Evolutionary conservation across 1,284 basidiomycete species (phyloP).

Genomic region (Cryptococcus jaspeensis): DNA sequence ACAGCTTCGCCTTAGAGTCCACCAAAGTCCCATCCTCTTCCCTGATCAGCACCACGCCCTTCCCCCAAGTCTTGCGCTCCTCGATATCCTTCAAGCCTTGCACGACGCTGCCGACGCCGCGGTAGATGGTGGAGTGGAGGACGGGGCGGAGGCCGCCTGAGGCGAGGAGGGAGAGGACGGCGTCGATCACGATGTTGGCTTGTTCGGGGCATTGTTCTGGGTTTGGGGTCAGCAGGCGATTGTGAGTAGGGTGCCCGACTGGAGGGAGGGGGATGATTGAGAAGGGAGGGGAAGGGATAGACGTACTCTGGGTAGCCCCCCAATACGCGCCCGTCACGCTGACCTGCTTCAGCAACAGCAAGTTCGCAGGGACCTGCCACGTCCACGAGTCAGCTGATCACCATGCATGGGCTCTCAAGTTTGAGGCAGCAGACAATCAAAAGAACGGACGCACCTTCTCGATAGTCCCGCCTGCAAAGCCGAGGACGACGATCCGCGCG

Average conservation of each 20-base stretch:
- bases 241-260: not conserved
- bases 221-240: not conserved
- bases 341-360: conserved; percentile 83
- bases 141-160: conserved; percentile 69
- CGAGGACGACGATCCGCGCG: conserved; percentile 84
- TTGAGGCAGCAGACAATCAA: not conserved
- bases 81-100: conserved; percentile 57
- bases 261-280: not conserved
- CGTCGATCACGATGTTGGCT: conserved; percentile 69
- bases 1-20: conserved; percentile 10
- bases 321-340: conserved; percentile 78
- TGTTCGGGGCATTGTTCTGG: conserved; percentile 61
- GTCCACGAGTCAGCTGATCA: not conserved
- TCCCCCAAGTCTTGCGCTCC: conserved; percentile 87
- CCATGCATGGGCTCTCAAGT: not conserved
- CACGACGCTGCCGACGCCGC: conserved; percentile 68
- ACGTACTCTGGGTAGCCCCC: conserved; percentile 73
- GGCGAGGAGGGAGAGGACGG: conserved; percentile 68
- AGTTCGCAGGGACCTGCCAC: conserved; percentile 73
- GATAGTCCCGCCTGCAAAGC: conserved; percentile 83
- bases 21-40: conserved; percentile 44
- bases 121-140: conserved; percentile 69
- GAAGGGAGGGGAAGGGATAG: not conserved
- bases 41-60: conserved; percentile 70
- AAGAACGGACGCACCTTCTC: conserved; percentile 66